Evolutionary conservation across 73 alveolate species (phyloP).

Genomic region (Effrenium voratum): DNA sequence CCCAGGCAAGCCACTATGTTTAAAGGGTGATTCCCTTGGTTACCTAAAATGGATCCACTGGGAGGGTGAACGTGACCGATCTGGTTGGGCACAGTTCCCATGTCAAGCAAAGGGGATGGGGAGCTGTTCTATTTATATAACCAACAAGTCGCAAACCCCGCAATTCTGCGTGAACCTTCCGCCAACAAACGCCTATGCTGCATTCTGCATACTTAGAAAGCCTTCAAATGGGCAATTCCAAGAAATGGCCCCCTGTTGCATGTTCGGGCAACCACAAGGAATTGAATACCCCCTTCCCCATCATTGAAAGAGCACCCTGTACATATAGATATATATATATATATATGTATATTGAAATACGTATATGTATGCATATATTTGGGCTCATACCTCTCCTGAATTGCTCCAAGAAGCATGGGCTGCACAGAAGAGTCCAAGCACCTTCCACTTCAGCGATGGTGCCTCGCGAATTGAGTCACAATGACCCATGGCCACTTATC

Average conservation of each 20-base stretch:
- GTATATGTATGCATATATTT: not conserved
- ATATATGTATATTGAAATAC: not conserved
- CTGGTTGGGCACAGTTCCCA: too few species aligned
- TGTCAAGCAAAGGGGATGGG: too few species aligned
- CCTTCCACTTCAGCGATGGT: conserved; percentile 82
- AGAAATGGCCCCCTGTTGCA: not conserved
- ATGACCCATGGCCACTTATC: not conserved
- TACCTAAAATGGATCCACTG: too few species aligned
- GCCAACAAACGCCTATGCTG: too few species aligned
- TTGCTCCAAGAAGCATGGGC: conserved; percentile 27
- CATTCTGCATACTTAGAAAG: too few species aligned
- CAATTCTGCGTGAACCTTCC: too few species aligned
- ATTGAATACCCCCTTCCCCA: not conserved
- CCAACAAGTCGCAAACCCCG: too few species aligned
- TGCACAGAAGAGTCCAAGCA: conserved; percentile 61
- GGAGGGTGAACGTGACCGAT: too few species aligned
- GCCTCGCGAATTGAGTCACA: conserved; percentile 13
- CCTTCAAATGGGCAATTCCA: not conserved
- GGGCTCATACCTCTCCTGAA: too few species aligned
- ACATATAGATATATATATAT: not conserved
- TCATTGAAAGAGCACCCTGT: not conserved
- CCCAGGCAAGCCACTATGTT: too few species aligned
- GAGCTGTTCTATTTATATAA: too few species aligned
- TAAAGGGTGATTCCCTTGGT: too few species aligned
- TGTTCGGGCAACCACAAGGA: not conserved